Evolutionary conservation across 2,329 filamentous ascomycete genomes (phyloP), one percentile per base, ranked within the genome.

Genomic region (Calonectria montana): DNA sequence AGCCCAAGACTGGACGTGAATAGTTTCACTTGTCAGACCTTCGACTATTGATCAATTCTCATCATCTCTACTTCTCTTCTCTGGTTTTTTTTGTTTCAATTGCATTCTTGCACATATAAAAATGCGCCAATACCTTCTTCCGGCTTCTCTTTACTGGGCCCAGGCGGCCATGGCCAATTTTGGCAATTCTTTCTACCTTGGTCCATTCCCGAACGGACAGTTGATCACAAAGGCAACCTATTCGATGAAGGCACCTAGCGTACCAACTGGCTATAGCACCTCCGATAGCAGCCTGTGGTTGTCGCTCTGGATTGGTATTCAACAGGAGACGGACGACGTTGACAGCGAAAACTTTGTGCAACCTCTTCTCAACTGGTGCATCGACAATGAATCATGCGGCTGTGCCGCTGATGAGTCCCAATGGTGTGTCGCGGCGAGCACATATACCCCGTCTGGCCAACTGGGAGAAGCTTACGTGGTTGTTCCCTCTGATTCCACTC

Each of bases 181-280:
- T 27, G 53, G 53, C 53, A 59, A 59, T 8, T 59, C 31, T 23
- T 59, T 59, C 21, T 59, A 59, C 53, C 53, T 59, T 39, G 53
- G 53, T 35, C 53, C 53, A 9, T 59, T 59, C 8, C 53, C 53
- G 1, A 59, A 59, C 6, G 53, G 53, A 16, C 53, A 59, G n/a
- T 18, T 59, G 13, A 59, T 59, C 31, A 59, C 12, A 12, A 59
- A 39, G 35, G 53, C 53, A 6, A 59, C 53, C 1, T 59, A 59
- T 23, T 59, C 53, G n/a, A 59, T 59, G 53, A 59, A 59, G 35
- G 53, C 31, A 15, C 53, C 53, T 6, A 41, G 35, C 53, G 53
- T 59, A 4, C 53, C 53, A 4, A 59, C 53, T 23, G 35, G 35
- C 13, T 39, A 59, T 35, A 59, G 53, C 35, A 59, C n/a, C 21